Evolutionary conservation across 768 basidiomycete species (phyloP).

Genomic region (Leccinellum rugosiceps): DNA sequence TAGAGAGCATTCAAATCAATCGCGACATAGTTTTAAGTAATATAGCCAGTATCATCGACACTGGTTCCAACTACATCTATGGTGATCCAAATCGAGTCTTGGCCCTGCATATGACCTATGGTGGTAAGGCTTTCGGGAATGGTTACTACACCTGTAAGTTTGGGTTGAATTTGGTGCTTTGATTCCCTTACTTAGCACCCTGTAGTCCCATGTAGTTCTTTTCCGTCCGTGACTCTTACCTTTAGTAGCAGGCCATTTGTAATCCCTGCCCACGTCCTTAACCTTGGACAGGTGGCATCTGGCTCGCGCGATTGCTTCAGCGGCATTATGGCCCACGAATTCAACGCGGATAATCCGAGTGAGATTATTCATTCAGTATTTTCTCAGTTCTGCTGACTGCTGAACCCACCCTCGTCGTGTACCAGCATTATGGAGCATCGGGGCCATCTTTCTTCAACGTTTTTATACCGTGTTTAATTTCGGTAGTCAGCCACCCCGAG

Average conservation of each 20-base stretch:
- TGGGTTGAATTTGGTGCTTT: neutral
- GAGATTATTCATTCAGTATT: no score
- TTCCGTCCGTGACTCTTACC: constrained; percentile 36
- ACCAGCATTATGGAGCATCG: no score
- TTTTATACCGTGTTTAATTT: no score
- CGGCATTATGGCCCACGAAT: constrained; percentile 19
- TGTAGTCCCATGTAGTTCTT: constrained; percentile 27
- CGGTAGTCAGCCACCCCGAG: no score
- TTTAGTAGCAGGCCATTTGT: constrained; percentile 37
- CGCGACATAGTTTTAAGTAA: constrained; percentile 2
- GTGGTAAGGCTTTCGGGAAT: constrained; percentile 10
- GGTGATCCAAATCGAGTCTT: constrained; percentile 4
- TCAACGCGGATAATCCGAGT: no score
- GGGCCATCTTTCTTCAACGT: no score
- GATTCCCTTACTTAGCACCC: neutral
- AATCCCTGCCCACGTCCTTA: constrained; percentile 32
- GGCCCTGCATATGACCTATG: neutral
- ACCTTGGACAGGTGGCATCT: constrained; percentile 32
- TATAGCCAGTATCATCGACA: constrained; percentile 12
- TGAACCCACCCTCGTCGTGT: no score
- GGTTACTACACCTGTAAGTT: constrained; percentile 32
- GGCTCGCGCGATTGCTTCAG: constrained; percentile 31
- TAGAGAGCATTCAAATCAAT: constrained; percentile 6
- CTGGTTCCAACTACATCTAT: constrained; percentile 18
- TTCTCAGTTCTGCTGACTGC: no score